phyloP scores from a whole-genome alignment of 208 protist species.

The Wallacemonas sp. region DNA sequence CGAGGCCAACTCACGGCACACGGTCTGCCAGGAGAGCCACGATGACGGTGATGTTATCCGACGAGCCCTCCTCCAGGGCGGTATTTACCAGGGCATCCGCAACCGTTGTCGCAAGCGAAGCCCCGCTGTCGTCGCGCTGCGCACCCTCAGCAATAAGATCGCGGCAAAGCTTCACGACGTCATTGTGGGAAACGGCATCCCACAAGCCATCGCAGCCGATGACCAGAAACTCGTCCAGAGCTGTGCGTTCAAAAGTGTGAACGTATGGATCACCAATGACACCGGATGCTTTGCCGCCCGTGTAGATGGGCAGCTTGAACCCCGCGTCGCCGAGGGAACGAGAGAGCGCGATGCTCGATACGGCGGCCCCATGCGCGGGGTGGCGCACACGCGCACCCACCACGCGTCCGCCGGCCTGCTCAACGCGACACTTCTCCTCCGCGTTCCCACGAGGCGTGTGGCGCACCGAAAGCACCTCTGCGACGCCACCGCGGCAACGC shows the following conservation, averaged over 20 bases:
- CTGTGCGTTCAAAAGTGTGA: slow-evolving; percentile 31
- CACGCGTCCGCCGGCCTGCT: slow-evolving; percentile 76
- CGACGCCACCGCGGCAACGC: slow-evolving; percentile 52
- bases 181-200: slow-evolving; percentile 87
- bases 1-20: neutral
- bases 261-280: slow-evolving; percentile 75
- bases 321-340: slow-evolving; percentile 92
- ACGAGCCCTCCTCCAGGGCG: slow-evolving; percentile 62
- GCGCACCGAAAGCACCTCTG: slow-evolving; percentile 71
- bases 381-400: slow-evolving; percentile 89
- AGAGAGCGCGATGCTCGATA: slow-evolving; percentile 86
- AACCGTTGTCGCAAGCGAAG: slow-evolving; percentile 18
- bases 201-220: slow-evolving; percentile 92
- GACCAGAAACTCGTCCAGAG: slow-evolving; percentile 82
- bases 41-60: slow-evolving; percentile 84
- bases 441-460: slow-evolving; percentile 70
- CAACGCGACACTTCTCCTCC: slow-evolving; percentile 77
- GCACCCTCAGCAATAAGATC: slow-evolving; percentile 24
- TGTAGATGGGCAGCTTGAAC: slow-evolving; percentile 84
- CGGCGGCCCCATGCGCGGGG: slow-evolving; percentile 65
- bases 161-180: slow-evolving; percentile 71
- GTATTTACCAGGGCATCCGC: slow-evolving; percentile 63
- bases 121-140: slow-evolving; percentile 17
- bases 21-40: slow-evolving; percentile 30
- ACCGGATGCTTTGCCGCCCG: slow-evolving; percentile 66